phyloP scores from a whole-genome alignment of 768 basidiomycete species.

The Solioccasus polychromus region DNA sequence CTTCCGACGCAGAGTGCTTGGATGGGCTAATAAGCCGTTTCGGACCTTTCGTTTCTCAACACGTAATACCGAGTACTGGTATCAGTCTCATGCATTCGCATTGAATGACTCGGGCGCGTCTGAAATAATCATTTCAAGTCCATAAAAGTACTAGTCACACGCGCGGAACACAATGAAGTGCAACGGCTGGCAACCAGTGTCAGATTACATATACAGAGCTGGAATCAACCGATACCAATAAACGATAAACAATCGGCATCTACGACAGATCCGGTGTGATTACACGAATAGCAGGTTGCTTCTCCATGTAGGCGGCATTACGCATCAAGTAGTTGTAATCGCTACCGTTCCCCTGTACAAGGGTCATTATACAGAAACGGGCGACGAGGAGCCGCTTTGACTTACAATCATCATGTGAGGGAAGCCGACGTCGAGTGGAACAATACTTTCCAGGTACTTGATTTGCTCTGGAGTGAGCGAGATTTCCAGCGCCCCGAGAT shows the following conservation, averaged over 20 bases:
- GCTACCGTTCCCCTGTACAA: constrained; percentile 28
- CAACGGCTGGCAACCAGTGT: no score
- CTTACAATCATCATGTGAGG: constrained; percentile 13
- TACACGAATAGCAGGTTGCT: constrained; percentile 9
- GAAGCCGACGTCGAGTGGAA: background rate
- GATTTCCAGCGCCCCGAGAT: background rate
- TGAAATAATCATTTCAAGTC: no score
- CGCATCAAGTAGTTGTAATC: constrained; percentile 9
- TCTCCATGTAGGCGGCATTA: constrained; percentile 17
- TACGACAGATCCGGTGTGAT: constrained; percentile 2
- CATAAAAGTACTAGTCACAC: no score
- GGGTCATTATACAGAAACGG: background rate
- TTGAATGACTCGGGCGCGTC: no score
- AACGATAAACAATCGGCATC: background rate
- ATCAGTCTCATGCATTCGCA: no score
- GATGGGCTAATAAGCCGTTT: no score
- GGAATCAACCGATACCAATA: no score
- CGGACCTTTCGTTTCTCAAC: no score
- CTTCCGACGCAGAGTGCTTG: no score
- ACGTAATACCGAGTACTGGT: no score
- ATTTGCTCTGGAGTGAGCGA: background rate
- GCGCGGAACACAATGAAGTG: no score
- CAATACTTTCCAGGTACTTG: background rate
- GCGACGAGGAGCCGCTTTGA: background rate
- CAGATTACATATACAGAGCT: no score